Conservation (phyloP, 2,329 filamentous ascomycete species). For the Stromatinia cepivora region DNA sequence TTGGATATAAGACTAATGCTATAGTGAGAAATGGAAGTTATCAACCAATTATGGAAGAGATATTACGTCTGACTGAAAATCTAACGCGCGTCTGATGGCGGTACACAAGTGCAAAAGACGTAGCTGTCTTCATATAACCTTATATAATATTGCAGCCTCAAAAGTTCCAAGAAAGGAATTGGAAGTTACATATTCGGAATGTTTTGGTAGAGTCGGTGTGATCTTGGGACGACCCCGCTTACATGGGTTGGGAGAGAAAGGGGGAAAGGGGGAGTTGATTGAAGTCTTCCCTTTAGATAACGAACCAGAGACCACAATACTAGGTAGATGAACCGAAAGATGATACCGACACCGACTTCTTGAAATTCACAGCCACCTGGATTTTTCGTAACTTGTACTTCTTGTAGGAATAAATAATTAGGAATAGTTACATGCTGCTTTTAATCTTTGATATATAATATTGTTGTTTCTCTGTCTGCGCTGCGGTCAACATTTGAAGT, state of each 20-base stretch:
- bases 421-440: slow-evolving; percentile 23
- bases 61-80: neutral
- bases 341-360: slow-evolving; percentile 14
- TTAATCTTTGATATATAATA: neutral
- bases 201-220: slow-evolving; percentile 15
- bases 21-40: neutral
- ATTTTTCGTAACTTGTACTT: neutral
- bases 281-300: neutral
- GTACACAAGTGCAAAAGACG: neutral
- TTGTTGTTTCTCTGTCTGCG: neutral
- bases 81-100: slow-evolving; percentile 21
- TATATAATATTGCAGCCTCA: neutral
- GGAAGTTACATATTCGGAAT: neutral
- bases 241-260: neutral
- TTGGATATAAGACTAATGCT: neutral
- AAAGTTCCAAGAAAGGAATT: neutral
- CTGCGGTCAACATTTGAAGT: neutral
- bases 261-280: slow-evolving; percentile 8
- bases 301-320: neutral
- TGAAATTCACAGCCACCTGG: slow-evolving; percentile 15
- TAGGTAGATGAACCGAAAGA: neutral
- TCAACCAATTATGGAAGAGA: neutral
- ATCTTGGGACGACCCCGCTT: slow-evolving; percentile 3
- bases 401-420: neutral
- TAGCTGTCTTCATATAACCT: neutral